Evolutionary conservation across 106 monocot species (phyloP).

Genomic region (Narthecium ossifragum): DNA sequence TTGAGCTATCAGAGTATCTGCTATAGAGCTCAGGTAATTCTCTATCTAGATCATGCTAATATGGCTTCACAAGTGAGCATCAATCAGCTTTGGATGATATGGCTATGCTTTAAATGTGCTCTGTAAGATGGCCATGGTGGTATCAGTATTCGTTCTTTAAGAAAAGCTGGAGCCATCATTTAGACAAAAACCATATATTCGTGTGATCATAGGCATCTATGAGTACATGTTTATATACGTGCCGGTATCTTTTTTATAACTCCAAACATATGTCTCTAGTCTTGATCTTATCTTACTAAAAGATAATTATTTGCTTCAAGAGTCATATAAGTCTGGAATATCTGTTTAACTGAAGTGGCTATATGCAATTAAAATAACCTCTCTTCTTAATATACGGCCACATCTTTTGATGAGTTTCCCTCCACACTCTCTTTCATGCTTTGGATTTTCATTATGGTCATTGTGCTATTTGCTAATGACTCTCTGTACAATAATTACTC

Average conservation of each 20-base stretch:
- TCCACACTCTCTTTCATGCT: background rate
- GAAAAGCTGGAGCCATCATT: too few relatives aligned
- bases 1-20: slow-evolving; percentile 30
- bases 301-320: background rate
- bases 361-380: background rate
- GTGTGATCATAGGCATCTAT: background rate
- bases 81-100: background rate
- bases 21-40: slow-evolving; percentile 26
- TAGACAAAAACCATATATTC: background rate
- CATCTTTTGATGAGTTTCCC: background rate
- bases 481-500: background rate
- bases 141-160: background rate
- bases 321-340: too few relatives aligned
- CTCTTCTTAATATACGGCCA: background rate
- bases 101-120: background rate
- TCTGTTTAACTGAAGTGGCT: background rate
- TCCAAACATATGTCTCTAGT: too few relatives aligned
- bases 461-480: background rate
- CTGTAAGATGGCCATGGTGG: background rate
- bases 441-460: background rate
- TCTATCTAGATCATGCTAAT: background rate
- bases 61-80: background rate
- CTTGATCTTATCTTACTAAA: background rate
- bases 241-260: too few relatives aligned
- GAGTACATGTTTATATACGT: too few relatives aligned